Conservation (phyloP, 805 yeast species). For the Candida silvicultrix region DNA sequence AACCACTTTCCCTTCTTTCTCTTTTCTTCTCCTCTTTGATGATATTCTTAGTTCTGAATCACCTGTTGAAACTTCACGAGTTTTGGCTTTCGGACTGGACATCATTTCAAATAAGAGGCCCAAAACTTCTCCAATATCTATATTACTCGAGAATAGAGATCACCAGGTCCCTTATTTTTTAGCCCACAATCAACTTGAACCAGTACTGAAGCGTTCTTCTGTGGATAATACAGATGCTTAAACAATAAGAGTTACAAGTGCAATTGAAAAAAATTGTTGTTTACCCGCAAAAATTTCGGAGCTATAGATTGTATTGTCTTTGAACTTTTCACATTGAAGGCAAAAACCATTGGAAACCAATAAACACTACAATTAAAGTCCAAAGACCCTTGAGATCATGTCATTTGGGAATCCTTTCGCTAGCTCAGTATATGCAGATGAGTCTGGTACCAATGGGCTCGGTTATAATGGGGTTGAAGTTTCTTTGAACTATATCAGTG, state of each 20-base stretch:
- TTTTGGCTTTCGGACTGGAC: not conserved
- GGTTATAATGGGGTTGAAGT: slow-evolving; percentile 44
- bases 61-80: not conserved
- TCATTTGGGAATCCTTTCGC: slow-evolving; percentile 23
- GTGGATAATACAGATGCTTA: too few species aligned
- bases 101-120: not conserved
- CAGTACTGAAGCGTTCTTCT: too few species aligned
- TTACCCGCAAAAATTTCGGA: not conserved
- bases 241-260: too few species aligned
- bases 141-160: too few species aligned
- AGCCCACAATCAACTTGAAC: too few species aligned
- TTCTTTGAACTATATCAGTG: slow-evolving; percentile 69
- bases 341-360: not conserved
- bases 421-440: slow-evolving; percentile 1
- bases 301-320: not conserved
- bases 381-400: slow-evolving; percentile 4
- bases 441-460: slow-evolving; percentile 21
- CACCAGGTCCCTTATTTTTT: too few species aligned
- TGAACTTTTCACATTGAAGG: not conserved
- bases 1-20: slow-evolving; percentile 5
- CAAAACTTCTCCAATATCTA: not conserved
- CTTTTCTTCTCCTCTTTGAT: slow-evolving; percentile 7
- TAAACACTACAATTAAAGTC: not conserved
- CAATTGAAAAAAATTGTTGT: too few species aligned
- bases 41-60: slow-evolving; percentile 5